Conservation (phyloP, 1,284 basidiomycete genomes). For the Mycena citricolor region DNA sequence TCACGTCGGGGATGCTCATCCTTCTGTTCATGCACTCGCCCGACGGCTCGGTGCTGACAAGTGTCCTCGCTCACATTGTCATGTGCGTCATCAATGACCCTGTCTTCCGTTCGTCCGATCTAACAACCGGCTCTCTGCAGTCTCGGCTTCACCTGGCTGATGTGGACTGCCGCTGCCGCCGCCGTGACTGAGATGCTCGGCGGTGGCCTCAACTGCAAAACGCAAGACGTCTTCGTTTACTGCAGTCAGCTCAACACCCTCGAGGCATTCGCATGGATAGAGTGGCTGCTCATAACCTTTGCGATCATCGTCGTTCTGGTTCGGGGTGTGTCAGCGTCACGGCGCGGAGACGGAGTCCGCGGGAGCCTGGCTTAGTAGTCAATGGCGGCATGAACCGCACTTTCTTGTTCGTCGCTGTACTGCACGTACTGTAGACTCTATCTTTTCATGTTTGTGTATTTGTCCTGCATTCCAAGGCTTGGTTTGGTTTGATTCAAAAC, state of each 20-base stretch:
- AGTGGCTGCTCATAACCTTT: conserved; percentile 58
- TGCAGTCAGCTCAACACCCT: conserved; percentile 65
- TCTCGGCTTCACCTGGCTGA: conserved; percentile 64
- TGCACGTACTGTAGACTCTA: too few relatives aligned
- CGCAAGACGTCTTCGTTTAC: conserved; percentile 47
- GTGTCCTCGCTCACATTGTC: conserved; percentile 58
- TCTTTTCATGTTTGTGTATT: too few relatives aligned
- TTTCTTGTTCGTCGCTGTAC: too few relatives aligned
- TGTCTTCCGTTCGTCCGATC: not conserved
- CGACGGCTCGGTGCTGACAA: conserved; percentile 47
- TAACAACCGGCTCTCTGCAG: conserved; percentile 33
- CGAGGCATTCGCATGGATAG: conserved; percentile 58
- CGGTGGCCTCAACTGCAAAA: conserved; percentile 63
- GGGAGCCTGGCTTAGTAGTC: conserved; percentile 49
- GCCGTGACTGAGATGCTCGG: conserved; percentile 64
- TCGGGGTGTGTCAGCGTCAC: conserved; percentile 48
- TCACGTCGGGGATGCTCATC: conserved; percentile 52
- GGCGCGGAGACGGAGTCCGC: conserved; percentile 56
- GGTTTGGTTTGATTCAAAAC: too few relatives aligned
- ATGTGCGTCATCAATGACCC: conserved; percentile 46
- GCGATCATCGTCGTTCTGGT: conserved; percentile 49
- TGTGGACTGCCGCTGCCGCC: conserved; percentile 68
- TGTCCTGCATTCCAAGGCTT: too few relatives aligned
- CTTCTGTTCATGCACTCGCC: conserved; percentile 50
- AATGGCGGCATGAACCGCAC: too few relatives aligned